Conservation (phyloP, 2,329 filamentous ascomycete species). For the Hymenoscyphus scutula region DNA sequence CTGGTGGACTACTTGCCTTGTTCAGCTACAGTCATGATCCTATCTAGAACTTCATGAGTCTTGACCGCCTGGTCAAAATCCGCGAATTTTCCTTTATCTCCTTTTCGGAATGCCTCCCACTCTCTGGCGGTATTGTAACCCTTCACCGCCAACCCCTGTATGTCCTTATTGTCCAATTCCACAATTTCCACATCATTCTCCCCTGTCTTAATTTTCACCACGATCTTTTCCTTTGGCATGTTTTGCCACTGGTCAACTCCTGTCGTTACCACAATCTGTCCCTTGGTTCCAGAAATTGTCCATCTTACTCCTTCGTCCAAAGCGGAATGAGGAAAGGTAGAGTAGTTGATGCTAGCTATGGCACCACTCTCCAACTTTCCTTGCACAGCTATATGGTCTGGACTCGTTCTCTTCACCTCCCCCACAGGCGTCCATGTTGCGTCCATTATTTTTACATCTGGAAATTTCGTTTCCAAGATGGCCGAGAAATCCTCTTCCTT, state of each 20-base stretch:
- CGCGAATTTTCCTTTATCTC: conserved; percentile 11
- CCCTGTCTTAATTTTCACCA: conserved; percentile 5
- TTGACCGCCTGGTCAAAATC: conserved; percentile 18
- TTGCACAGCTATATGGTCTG: conserved; percentile 40
- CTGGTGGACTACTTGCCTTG: neutral
- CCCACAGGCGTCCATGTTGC: conserved; percentile 25
- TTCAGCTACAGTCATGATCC: neutral
- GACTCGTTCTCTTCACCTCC: conserved; percentile 30
- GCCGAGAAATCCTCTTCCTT: conserved; percentile 22
- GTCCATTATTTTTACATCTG: conserved; percentile 26
- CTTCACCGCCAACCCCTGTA: neutral
- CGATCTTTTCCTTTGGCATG: neutral
- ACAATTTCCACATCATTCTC: conserved; percentile 13
- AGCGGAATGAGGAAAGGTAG: conserved; percentile 24
- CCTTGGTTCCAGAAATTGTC: conserved; percentile 40
- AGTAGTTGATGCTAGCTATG: conserved; percentile 33
- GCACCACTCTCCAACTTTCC: conserved; percentile 36
- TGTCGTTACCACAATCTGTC: conserved; percentile 35
- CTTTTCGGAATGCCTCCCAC: conserved; percentile 19
- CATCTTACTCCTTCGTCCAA: conserved; percentile 35
- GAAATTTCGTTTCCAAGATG: conserved; percentile 31
- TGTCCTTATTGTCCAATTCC: conserved; percentile 10
- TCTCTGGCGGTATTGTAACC: conserved; percentile 16
- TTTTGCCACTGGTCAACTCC: conserved; percentile 15
- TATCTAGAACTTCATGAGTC: conserved; percentile 20